Conservation (phyloP, 805 yeast species). For the Ogataea pini region DNA sequence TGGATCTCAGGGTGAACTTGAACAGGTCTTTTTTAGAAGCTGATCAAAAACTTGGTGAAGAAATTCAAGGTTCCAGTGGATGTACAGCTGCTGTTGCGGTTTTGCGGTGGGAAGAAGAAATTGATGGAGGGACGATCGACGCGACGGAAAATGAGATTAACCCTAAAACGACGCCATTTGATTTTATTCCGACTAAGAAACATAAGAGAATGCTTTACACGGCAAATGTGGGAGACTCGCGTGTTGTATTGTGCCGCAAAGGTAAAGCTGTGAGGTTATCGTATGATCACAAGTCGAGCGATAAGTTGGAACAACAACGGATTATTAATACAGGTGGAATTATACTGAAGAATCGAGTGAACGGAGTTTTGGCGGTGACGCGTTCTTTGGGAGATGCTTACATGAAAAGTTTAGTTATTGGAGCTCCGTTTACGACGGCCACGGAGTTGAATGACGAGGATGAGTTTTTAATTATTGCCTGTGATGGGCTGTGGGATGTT, state of each 20-base stretch:
- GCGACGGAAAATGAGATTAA: slow-evolving; percentile 11
- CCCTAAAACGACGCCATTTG: slow-evolving; percentile 38
- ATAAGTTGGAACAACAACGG: slow-evolving; percentile 71
- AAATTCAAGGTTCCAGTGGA: slow-evolving; percentile 75
- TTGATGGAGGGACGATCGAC: slow-evolving; percentile 14
- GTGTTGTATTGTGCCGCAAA: slow-evolving; percentile 75
- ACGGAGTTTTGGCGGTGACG: slow-evolving; percentile 94
- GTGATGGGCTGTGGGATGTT: slow-evolving; percentile 98
- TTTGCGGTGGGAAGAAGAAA: slow-evolving; percentile 71
- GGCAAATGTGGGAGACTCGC: slow-evolving; percentile 93
- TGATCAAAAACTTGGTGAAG: slow-evolving; percentile 63
- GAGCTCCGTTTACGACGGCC: slow-evolving; percentile 89
- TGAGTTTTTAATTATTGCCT: slow-evolving; percentile 83
- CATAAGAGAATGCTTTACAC: slow-evolving; percentile 82
- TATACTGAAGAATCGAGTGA: slow-evolving; percentile 86
- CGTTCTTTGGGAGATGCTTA: slow-evolving; percentile 92
- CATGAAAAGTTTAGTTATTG: slow-evolving; percentile 85
- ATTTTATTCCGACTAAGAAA: slow-evolving; percentile 46
- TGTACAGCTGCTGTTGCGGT: slow-evolving; percentile 96
- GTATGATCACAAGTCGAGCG: slow-evolving; percentile 93
- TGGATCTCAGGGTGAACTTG: slow-evolving; percentile 65
- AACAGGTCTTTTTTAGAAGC: slow-evolving; percentile 72
- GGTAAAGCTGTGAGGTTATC: slow-evolving; percentile 77
- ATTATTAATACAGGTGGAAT: slow-evolving; percentile 81
- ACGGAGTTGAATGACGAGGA: slow-evolving; percentile 70